Percentiles rank a stretch among this genome's conserved stretches.
Conservation (phyloP, 2,329 filamentous ascomycete genomes). For the Alternaria viburni region DNA sequence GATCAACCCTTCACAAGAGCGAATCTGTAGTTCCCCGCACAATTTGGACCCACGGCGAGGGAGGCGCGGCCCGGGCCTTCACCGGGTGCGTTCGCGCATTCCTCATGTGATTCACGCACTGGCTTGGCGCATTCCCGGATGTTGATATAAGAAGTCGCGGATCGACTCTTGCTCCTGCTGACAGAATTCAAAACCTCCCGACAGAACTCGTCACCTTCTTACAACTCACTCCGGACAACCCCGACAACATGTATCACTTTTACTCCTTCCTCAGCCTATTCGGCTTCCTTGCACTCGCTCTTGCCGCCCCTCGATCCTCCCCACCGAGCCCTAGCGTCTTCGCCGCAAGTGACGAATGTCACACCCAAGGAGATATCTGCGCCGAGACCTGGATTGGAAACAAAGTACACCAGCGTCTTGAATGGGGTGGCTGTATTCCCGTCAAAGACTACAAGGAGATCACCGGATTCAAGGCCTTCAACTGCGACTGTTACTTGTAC, state of each 20-base stretch:
- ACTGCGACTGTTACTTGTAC: conserved; percentile 1
- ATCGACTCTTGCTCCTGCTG: no score
- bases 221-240: not conserved
- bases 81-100: not conserved
- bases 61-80: not conserved
- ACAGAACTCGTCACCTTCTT: no score
- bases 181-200: not conserved
- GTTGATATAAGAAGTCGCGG: not conserved
- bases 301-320: not conserved
- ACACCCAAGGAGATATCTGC: not conserved
- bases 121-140: not conserved
- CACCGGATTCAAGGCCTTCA: not conserved
- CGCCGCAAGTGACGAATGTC: not conserved
- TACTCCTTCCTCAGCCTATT: not conserved
- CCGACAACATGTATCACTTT: not conserved
- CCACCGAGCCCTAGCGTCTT: not conserved
- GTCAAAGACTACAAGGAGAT: not conserved
- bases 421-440: not conserved
- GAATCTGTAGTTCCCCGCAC: not conserved
- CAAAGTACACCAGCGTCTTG: not conserved
- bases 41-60: not conserved
- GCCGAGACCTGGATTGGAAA: conserved; percentile 4
- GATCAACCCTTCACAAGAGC: not conserved
- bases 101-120: not conserved
- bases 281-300: not conserved